phyloP scores from a whole-genome alignment of 2,329 filamentous ascomycete genomes.

The Pochonia chlamydosporia region DNA sequence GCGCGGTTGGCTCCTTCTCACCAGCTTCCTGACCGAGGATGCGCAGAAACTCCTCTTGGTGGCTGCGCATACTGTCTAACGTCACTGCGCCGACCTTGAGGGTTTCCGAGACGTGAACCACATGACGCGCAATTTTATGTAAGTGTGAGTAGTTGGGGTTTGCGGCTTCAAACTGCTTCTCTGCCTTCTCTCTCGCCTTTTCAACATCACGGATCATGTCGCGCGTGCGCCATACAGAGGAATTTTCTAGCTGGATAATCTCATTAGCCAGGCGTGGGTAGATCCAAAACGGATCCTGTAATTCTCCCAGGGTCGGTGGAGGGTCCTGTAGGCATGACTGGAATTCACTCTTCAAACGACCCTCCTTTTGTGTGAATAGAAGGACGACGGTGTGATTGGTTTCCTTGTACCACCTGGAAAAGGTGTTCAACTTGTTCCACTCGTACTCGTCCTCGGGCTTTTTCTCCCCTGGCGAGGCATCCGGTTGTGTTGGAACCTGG shows the following conservation, averaged over 20 bases:
- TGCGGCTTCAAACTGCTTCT: conserved; percentile 16
- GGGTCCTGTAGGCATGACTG: not conserved
- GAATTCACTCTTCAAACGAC: conserved; percentile 8
- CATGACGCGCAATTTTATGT: conserved; percentile 37
- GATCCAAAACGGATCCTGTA: conserved; percentile 30
- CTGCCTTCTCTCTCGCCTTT: conserved; percentile 11
- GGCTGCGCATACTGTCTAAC: conserved; percentile 22
- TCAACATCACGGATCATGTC: conserved; percentile 23
- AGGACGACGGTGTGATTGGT: conserved; percentile 21
- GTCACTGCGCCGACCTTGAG: conserved; percentile 29
- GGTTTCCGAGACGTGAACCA: conserved; percentile 38
- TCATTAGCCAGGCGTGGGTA: conserved; percentile 24
- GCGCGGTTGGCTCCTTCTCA: no score
- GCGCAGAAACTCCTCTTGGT: conserved; percentile 21
- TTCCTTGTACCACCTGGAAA: conserved; percentile 19
- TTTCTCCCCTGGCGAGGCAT: no score
- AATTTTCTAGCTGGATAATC: conserved; percentile 24
- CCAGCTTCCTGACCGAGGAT: no score
- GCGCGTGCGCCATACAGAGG: conserved; percentile 34
- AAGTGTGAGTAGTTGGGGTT: conserved; percentile 27
- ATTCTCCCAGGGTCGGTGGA: not conserved
- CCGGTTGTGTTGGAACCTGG: no score
- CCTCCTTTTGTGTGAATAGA: conserved; percentile 19
- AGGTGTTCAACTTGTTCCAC: conserved; percentile 30
- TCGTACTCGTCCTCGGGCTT: no score